Percentiles rank a stretch among this genome's conserved stretches.
Evolutionary conservation across 768 basidiomycete species (phyloP).

Genomic region (Favolaschia claudopus): DNA sequence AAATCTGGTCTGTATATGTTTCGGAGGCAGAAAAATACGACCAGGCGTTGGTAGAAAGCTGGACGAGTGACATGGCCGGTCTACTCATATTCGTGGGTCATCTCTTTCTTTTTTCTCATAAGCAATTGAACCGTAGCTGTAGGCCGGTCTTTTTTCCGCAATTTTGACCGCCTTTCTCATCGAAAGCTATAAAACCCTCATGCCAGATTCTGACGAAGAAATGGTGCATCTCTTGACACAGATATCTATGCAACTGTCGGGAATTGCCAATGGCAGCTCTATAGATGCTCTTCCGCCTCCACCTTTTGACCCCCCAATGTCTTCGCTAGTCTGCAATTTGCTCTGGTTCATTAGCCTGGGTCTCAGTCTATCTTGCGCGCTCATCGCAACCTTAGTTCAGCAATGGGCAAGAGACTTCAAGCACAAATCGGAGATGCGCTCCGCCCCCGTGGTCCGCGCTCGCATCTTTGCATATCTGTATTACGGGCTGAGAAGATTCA

Average conservation of each 20-base stretch:
- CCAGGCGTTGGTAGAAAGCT: slow-evolving; percentile 7
- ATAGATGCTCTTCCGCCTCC: not conserved
- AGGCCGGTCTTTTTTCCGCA: slow-evolving; percentile 19
- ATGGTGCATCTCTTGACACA: not conserved
- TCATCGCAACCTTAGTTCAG: slow-evolving; percentile 13
- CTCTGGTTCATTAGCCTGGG: slow-evolving; percentile 11
- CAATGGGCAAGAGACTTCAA: slow-evolving; percentile 11
- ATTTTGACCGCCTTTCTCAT: slow-evolving; percentile 16
- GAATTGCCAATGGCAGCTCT: not conserved
- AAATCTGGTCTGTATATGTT: slow-evolving; percentile 10
- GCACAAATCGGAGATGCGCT: slow-evolving; percentile 1
- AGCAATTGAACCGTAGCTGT: not conserved
- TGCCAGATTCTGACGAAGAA: not conserved
- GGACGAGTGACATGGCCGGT: slow-evolving; percentile 5
- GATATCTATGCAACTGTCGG: not conserved
- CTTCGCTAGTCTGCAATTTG: not conserved
- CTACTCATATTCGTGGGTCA: slow-evolving; percentile 3
- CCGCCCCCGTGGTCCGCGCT: not conserved
- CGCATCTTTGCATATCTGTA: slow-evolving; percentile 6
- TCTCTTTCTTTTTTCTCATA: not conserved
- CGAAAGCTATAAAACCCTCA: slow-evolving; percentile 9
- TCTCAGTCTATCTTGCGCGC: slow-evolving; percentile 11
- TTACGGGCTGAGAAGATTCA: slow-evolving; percentile 5
- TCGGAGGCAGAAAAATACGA: slow-evolving; percentile 10
- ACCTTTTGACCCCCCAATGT: not conserved